These are phyloP conservation scores for Nothophoma quercina DNA, from an alignment of 2,329 filamentous ascomycete species.

Conservation along the genomic window DNA sequence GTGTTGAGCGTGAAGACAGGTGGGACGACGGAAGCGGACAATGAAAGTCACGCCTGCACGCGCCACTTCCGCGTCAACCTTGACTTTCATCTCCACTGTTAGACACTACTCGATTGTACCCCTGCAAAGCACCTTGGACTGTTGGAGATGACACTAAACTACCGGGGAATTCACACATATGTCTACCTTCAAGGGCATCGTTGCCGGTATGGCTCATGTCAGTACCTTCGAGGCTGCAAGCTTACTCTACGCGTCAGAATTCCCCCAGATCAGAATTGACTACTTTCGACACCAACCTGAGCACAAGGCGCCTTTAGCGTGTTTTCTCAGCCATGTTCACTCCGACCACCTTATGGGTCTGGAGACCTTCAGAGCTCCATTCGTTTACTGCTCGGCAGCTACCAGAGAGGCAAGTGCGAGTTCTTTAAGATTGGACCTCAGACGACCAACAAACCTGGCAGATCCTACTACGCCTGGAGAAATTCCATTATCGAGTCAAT, in stretches of 20 bases:
- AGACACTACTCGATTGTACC: not conserved
- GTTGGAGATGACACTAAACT: conserved; percentile 3
- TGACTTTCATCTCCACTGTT: not conserved
- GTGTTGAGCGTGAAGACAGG: not conserved
- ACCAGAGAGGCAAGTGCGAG: conserved; percentile 69
- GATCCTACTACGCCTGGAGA: conserved; percentile 80
- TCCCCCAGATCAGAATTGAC: conserved; percentile 83
- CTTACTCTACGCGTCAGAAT: conserved; percentile 60
- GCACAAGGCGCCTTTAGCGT: conserved; percentile 72
- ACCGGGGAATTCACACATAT: conserved; percentile 18
- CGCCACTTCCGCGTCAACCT: conserved; percentile 10
- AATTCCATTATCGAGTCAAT: conserved; percentile 81
- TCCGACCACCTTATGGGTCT: conserved; percentile 87
- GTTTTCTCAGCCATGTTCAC: conserved; percentile 91
- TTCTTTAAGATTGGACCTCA: not conserved
- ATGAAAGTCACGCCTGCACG: conserved; percentile 6
- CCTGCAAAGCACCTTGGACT: not conserved
- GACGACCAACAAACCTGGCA: conserved; percentile 28
- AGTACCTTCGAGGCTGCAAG: not conserved
- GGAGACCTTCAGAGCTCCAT: conserved; percentile 77
- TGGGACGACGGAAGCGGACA: too few species aligned
- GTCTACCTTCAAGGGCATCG: conserved; percentile 49
- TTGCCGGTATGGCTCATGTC: conserved; percentile 26
- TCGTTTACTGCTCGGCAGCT: conserved; percentile 88
- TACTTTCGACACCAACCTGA: conserved; percentile 72